Evolutionary conservation across 352 stramenopile species (phyloP), one percentile per base, ranked within the genome.

Genomic region (Bremia lactucae): DNA sequence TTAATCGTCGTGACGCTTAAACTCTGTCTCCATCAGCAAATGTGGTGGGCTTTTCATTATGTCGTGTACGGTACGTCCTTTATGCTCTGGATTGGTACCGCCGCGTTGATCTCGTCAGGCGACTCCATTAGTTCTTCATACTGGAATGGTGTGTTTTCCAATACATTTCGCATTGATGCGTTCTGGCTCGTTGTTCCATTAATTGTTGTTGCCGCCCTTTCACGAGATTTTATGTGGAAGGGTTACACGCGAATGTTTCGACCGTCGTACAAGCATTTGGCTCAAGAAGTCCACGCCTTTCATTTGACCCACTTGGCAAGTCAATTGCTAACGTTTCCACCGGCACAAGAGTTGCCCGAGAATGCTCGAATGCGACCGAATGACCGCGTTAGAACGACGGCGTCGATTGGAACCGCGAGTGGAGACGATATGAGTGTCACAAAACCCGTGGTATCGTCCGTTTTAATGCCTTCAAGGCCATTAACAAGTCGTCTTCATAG

Each of bases 1-100:
- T 68, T 98, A 33, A 72, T 97, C 29, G 72, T 97, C n/a, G 82
- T 98, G 35, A 96, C 90, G 23, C 65, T 96, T 43, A 98, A 98
- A 71, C 76, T 96, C 2, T 81, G 77, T 42, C 49, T 91, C 35
- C 74, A 88, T 35, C 76, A 91, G 49, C 72, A 91, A 45, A 85
- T 92, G 72, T 89, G 76, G 70, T 87, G 75, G 72, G 50, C 67
- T 2, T 50, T 81, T 31, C 81, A 93, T 51, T 62, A 87, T 22
- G 51, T 31, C 16, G 66, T 93, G 29, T 91, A 88, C 59, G 9
- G 78, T 3, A 50, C 59, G 0, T 91, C 78, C 6, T 81, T 72
- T 40, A 51, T 59, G 42, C 60, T 88, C 5, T 93, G 81, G 81
- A 66, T 87, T 23, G 65, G 73, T 26, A 82, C 74, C 0, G 78